Base-by-base conservation (phyloP, 2,329 filamentous ascomycete genomes). In the Podosphaera fusca region DNA sequence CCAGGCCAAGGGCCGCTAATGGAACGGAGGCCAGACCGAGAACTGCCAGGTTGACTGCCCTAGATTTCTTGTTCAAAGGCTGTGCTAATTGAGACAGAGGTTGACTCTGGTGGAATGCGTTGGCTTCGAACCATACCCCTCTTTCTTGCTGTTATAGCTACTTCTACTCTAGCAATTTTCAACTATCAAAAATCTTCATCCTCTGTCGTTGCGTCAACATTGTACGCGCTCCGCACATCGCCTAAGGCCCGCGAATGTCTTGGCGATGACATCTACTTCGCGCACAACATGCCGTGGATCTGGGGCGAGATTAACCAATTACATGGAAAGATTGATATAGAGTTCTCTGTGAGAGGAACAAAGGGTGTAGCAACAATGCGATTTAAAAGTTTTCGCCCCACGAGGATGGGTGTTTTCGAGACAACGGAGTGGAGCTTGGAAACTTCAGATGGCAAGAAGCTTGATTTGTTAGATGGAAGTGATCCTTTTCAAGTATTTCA, bases 131-230 rank as follows among this genome's bases (percentile, higher is more conserved):
- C 87, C 0, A 70, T 95, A 38, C 90, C 90, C 56, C 72, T 94
- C 68, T 96, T 96, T 76, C 68, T 84, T 56, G 70, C 78, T 61
- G 73, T 87, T 61, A 80, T 95, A 63, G 77, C 79, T 54, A 74
- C 76, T 57, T 84, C 82, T 62, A 82, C 82, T 62, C 73, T 94
- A 59, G 87, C 84, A 63, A 95, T 98, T 70, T 96, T 98, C 84
- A 98, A 98, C 77, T 96, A 98, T 78, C 90, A 98, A 70, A 95
- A 95, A 70, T 80, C 82, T 58, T 87, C 85, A n/a, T 87, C 82
- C 33, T 85, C 85, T 57, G 79, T 90, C 35, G 85, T 95, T n/a
- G 81, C 81, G 57, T 87, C 85, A 57, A 92, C 88, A 3, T 78
- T 98, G 34, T 98, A 96, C 74, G 85, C 90, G 0, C 78, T 98